phyloP scores from a whole-genome alignment of 805 yeast genomes.

The Pichia californica region DNA sequence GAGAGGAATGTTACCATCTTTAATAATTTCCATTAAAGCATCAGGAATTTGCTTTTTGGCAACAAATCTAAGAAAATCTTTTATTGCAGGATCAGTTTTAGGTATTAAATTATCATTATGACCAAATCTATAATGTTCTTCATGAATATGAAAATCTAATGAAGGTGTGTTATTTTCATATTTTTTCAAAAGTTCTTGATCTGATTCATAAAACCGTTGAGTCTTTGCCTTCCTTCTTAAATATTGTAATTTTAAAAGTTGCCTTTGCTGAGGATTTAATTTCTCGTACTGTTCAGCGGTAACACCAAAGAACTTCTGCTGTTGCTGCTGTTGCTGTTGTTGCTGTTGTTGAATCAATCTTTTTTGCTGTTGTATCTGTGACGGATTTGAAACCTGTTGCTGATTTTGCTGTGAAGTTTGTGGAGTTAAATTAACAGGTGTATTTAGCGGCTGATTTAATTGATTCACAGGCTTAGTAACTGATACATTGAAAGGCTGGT shows the following conservation, averaged over 20 bases:
- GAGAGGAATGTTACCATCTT: constrained; percentile 76
- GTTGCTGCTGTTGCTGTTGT: constrained; percentile 18
- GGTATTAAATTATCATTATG: constrained; percentile 85
- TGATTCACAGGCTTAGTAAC: background rate
- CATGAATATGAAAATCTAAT: constrained; percentile 83
- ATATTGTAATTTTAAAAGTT: constrained; percentile 35
- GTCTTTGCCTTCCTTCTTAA: constrained; percentile 39
- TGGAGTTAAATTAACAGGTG: background rate
- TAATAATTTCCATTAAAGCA: constrained; percentile 80
- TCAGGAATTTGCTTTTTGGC: constrained; percentile 81
- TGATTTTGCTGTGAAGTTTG: constrained; percentile 14
- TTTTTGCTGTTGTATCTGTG: background rate
- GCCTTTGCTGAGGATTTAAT: constrained; percentile 36
- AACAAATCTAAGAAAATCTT: constrained; percentile 73
- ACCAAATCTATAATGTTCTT: constrained; percentile 86
- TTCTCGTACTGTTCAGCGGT: constrained; percentile 28
- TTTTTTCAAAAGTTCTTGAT: constrained; percentile 68
- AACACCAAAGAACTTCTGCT: constrained; percentile 21
- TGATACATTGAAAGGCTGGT: background rate
- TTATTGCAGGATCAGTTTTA: constrained; percentile 67
- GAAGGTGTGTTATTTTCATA: constrained; percentile 75
- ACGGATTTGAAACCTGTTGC: constrained; percentile 11
- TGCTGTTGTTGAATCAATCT: constrained; percentile 17
- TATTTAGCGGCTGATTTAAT: constrained; percentile 5
- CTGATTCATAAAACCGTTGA: constrained; percentile 59